Conservation (phyloP, 306 rosid genomes). For the Lathyrus sativus region DNA sequence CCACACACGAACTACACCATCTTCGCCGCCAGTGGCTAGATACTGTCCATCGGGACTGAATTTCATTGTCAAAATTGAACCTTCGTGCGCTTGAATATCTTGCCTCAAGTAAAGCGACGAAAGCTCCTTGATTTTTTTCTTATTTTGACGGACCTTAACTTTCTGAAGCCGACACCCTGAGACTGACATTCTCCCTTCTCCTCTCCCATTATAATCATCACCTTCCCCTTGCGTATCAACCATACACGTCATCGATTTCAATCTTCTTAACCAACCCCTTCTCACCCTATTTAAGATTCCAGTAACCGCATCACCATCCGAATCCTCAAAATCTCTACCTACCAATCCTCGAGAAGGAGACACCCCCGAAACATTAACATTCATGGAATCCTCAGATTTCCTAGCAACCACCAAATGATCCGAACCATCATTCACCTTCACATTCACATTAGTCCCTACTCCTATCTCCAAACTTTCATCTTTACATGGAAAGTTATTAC, state of each 20-base stretch:
- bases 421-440: constrained; percentile 39
- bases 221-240: constrained; percentile 46
- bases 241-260: constrained; percentile 73
- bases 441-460: constrained; percentile 35
- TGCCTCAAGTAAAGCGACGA: constrained; percentile 88
- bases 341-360: constrained; percentile 31
- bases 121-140: constrained; percentile 75
- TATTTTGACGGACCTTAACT: constrained; percentile 70
- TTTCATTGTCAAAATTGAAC: constrained; percentile 84
- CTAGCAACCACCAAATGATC: constrained; percentile 40
- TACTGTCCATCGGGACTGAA: constrained; percentile 95
- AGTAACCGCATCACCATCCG: constrained; percentile 13
- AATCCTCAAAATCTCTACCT: constrained; percentile 41
- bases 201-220: constrained; percentile 35
- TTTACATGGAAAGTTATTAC: constrained; percentile 26
- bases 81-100: constrained; percentile 88
- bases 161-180: constrained; percentile 57
- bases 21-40: constrained; percentile 92
- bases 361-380: constrained; percentile 34
- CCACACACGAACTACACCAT: constrained; percentile 84
- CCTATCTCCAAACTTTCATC: constrained; percentile 38
- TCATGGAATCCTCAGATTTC: constrained; percentile 39
- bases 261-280: constrained; percentile 66
- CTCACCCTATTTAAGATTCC: constrained; percentile 38
- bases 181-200: constrained; percentile 30